Conservation (phyloP, 2,329 filamentous ascomycete species). For the Clarireedia sp. region DNA sequence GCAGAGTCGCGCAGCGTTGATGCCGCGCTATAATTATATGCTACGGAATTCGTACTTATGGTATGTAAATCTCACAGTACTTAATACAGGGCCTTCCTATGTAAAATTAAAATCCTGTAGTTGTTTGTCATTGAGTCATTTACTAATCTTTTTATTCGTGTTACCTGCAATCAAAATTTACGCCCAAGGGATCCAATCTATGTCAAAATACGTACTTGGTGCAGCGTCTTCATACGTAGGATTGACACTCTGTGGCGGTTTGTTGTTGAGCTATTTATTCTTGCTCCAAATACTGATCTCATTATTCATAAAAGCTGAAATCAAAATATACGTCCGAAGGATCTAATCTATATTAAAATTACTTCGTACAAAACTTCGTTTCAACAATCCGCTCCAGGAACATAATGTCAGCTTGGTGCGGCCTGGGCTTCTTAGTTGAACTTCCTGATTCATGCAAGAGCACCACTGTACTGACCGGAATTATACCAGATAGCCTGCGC, state of each 20-base stretch:
- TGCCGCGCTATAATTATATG: too few species aligned
- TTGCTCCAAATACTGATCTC: too few species aligned
- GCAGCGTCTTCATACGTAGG: too few species aligned
- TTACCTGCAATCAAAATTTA: neutral
- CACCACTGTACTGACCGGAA: neutral
- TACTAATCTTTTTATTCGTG: neutral
- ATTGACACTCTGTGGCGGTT: too few species aligned
- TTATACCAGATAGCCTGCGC: neutral
- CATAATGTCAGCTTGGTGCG: neutral
- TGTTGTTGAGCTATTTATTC: too few species aligned
- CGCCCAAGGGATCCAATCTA: too few species aligned
- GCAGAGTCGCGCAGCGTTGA: neutral
- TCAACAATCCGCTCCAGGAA: neutral
- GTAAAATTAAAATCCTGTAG: neutral
- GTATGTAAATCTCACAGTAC: too few species aligned
- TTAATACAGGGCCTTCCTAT: neutral
- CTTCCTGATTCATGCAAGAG: neutral
- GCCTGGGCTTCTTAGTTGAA: neutral
- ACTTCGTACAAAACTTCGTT: too few species aligned
- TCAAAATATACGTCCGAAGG: too few species aligned
- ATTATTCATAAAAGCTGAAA: too few species aligned
- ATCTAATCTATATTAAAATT: too few species aligned
- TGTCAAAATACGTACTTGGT: too few species aligned
- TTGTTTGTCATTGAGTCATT: neutral
- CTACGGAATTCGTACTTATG: neutral